Percentiles rank a stretch among this genome's conserved stretches.
Evolutionary conservation across 2,329 filamentous ascomycete genomes (phyloP).

Genomic region (Apiospora aurea): DNA sequence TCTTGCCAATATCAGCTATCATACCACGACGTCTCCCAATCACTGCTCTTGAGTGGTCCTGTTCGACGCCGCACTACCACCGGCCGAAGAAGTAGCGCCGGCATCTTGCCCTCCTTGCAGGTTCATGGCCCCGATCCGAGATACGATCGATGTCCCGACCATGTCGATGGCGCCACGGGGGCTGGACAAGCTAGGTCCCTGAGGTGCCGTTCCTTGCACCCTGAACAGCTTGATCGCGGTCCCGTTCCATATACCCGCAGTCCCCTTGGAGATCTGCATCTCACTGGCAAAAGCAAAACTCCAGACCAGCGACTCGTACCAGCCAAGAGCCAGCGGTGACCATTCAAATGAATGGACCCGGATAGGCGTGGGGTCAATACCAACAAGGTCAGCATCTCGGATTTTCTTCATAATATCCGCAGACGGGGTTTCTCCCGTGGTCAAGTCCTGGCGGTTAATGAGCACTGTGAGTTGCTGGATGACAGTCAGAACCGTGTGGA

Average conservation of each 20-base stretch:
- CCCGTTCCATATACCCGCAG: constrained; percentile 92
- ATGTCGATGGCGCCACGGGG: constrained; percentile 92
- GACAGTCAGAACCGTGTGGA: constrained; percentile 84
- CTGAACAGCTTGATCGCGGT: constrained; percentile 88
- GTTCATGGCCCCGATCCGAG: constrained; percentile 83
- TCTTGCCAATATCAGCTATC: not conserved
- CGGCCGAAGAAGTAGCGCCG: not conserved
- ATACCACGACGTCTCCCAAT: not conserved
- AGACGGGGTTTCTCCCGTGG: constrained; percentile 48
- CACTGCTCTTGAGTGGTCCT: not conserved
- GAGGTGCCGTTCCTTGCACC: constrained; percentile 82
- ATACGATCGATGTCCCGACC: constrained; percentile 88
- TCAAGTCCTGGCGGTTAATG: constrained; percentile 59
- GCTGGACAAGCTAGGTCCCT: constrained; percentile 81
- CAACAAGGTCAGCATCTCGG: constrained; percentile 67
- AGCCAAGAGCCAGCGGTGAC: constrained; percentile 87
- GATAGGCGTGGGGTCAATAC: constrained; percentile 76
- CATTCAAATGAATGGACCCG: constrained; percentile 92
- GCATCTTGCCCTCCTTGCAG: constrained; percentile 56
- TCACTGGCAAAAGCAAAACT: constrained; percentile 90
- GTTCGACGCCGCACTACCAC: not conserved
- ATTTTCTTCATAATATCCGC: constrained; percentile 61
- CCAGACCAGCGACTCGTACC: constrained; percentile 97
- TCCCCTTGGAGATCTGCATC: constrained; percentile 85
- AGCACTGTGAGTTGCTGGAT: constrained; percentile 71